These are phyloP conservation scores for Cladophialophora chaetospira DNA, from an alignment of 2,329 filamentous ascomycete species.

Conservation along the genomic window DNA sequence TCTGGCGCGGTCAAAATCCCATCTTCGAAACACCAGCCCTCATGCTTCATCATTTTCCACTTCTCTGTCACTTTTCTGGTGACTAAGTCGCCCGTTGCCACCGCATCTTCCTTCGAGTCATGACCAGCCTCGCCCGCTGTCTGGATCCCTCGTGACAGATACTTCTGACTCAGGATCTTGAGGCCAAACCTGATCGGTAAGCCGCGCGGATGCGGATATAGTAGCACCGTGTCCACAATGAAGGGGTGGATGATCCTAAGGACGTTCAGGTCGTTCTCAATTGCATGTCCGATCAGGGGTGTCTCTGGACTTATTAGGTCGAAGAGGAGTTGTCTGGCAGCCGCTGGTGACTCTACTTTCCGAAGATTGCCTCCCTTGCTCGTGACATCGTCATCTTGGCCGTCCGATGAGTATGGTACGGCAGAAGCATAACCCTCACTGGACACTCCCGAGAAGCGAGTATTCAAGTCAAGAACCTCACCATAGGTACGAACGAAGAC, in stretches of 20 bases:
- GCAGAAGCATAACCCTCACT: slow-evolving; percentile 75
- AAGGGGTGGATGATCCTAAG: slow-evolving; percentile 80
- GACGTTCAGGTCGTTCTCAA: slow-evolving; percentile 93
- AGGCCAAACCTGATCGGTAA: slow-evolving; percentile 77
- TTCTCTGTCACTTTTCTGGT: slow-evolving; percentile 67
- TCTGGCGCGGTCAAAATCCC: slow-evolving; percentile 44
- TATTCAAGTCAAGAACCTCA: slow-evolving; percentile 86
- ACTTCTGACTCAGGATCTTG: slow-evolving; percentile 69
- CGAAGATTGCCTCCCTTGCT: slow-evolving; percentile 51
- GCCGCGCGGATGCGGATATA: slow-evolving; percentile 77
- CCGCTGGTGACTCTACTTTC: slow-evolving; percentile 73
- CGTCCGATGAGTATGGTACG: slow-evolving; percentile 48
- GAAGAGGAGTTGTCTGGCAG: slow-evolving; percentile 77
- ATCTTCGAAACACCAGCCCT: slow-evolving; percentile 67
- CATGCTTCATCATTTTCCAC: slow-evolving; percentile 67
- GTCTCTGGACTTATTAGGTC: slow-evolving; percentile 73
- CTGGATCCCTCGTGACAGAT: slow-evolving; percentile 78
- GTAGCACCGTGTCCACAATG: slow-evolving; percentile 80
- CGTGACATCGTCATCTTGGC: slow-evolving; percentile 9
- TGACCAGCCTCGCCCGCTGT: slow-evolving; percentile 70
- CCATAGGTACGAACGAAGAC: slow-evolving; percentile 82
- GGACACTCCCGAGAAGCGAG: slow-evolving; percentile 84
- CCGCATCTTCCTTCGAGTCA: slow-evolving; percentile 89
- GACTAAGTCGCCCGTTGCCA: slow-evolving; percentile 84
- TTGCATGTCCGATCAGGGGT: slow-evolving; percentile 84